Evolutionary conservation across 78 protist genomes (phyloP).

Genomic region (Dictyostelium intermedium): DNA sequence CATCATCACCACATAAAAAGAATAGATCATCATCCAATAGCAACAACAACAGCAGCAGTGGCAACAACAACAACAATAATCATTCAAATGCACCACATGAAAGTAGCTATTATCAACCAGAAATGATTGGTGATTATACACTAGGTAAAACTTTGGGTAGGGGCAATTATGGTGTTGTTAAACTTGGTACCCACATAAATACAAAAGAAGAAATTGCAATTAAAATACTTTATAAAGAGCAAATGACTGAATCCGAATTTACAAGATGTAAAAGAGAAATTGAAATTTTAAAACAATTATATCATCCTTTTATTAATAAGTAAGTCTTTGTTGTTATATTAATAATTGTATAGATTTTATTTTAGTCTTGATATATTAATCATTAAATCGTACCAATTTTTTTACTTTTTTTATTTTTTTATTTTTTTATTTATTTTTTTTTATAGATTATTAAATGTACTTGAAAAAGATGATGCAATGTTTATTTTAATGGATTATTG

Average conservation of each 20-base stretch:
- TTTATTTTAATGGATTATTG: constrained; percentile 78
- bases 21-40: not conserved
- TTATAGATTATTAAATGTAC: constrained; percentile 29
- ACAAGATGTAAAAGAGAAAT: constrained; percentile 64
- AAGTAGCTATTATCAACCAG: constrained; percentile 1
- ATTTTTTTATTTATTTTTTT: not conserved
- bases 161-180: constrained; percentile 56
- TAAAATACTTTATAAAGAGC: constrained; percentile 46
- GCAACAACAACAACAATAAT: not conserved
- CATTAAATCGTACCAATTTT: too few relatives aligned
- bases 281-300: constrained; percentile 32
- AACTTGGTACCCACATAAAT: constrained; percentile 25
- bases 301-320: constrained; percentile 50
- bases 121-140: constrained; percentile 40
- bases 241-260: constrained; percentile 48
- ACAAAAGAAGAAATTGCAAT: constrained; percentile 45
- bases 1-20: not conserved
- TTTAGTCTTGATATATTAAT: too few relatives aligned
- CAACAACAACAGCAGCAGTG: not conserved
- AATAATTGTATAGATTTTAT: too few relatives aligned
- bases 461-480: constrained; percentile 64
- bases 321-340: too few relatives aligned
- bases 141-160: constrained; percentile 49
- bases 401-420: not conserved
- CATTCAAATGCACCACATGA: not conserved